Base-by-base conservation (phyloP, 2,329 filamentous ascomycete genomes). In the Aureobasidium zeae region DNA sequence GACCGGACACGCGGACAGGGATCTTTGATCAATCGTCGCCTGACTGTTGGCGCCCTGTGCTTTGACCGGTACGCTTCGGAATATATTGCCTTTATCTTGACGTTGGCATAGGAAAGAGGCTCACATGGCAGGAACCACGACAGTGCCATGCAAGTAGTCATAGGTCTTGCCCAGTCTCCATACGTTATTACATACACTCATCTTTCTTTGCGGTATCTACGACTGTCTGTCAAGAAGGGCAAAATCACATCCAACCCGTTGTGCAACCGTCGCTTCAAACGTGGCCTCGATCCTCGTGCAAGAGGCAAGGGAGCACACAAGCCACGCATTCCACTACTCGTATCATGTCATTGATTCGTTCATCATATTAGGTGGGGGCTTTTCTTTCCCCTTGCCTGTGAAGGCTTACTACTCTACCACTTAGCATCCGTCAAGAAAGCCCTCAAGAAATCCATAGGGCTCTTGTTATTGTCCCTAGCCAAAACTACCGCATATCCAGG, bases 271-370 rank as follows among this genome's bases (percentile, higher is more conserved):
- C 37, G 13, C 20, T 6, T 24, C 28, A 41, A 25, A 41, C 37
- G 37, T 41, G 37, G 37, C 37, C 20, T 25, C 37, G 28, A 31
- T 41, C 37, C 39, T 33, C 39, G 39, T 43, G 39, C 24, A 31
- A 17, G 16, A 33, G 22, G 30, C 21, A 34, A 34, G 39, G 22
- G 15, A 43, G 26, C 13, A 33, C 29, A 34, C 13, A 5, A 34
- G 16, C 29, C 38, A 42, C 19, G 20, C 38, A 42, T 32, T 32
- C 38, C 38, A 15, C 16, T 28, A 42, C 21, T 43, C 30, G 16
- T 28, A 43, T 43, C 39, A n/a, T 41, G 19, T 33, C 38, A 32
- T 25, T 17, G n/a, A 11, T 15, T 30, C 30, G 19, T 32, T 16
- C 13, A 6, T 32, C n/a, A n/a, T n/a, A n/a, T n/a, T n/a, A n/a